phyloP scores from a whole-genome alignment of 2,329 filamentous ascomycete genomes.

The Alternaria burnsii region DNA sequence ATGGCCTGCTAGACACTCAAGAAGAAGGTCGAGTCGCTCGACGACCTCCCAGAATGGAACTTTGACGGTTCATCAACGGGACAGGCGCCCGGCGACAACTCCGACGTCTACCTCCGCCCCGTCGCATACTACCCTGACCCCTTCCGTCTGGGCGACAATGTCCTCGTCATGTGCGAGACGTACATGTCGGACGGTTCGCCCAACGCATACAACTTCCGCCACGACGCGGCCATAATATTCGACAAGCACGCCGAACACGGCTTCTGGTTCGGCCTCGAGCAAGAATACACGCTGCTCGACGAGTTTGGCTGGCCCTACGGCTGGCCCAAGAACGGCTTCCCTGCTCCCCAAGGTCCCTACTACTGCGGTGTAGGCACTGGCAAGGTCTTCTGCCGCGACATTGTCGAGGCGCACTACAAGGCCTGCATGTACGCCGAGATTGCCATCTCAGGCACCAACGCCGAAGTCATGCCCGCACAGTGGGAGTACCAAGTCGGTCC shows the following conservation, averaged over 20 bases:
- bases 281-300: constrained; percentile 96
- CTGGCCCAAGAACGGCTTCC: constrained; percentile 88
- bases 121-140: constrained; percentile 90
- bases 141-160: constrained; percentile 88
- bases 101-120: constrained; percentile 94
- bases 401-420: constrained; percentile 95
- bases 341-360: constrained; percentile 91
- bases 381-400: constrained; percentile 97
- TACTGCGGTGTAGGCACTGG: constrained; percentile 98
- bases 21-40: constrained; percentile 64
- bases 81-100: constrained; percentile 94
- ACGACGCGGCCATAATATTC: constrained; percentile 91
- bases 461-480: constrained; percentile 97
- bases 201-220: constrained; percentile 98
- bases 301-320: constrained; percentile 87
- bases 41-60: constrained; percentile 80
- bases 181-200: constrained; percentile 93
- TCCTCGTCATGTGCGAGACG: constrained; percentile 93
- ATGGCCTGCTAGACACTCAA: constrained; percentile 64
- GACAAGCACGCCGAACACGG: constrained; percentile 80
- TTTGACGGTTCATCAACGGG: constrained; percentile 90
- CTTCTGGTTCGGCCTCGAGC: constrained; percentile 98
- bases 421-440: constrained; percentile 87
- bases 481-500: constrained; percentile 99
- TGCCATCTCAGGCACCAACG: constrained; percentile 97